Evolutionary conservation across 345 rosid species (phyloP), one percentile per base, ranked within the genome.

Genomic region (Lepidium sativum): DNA sequence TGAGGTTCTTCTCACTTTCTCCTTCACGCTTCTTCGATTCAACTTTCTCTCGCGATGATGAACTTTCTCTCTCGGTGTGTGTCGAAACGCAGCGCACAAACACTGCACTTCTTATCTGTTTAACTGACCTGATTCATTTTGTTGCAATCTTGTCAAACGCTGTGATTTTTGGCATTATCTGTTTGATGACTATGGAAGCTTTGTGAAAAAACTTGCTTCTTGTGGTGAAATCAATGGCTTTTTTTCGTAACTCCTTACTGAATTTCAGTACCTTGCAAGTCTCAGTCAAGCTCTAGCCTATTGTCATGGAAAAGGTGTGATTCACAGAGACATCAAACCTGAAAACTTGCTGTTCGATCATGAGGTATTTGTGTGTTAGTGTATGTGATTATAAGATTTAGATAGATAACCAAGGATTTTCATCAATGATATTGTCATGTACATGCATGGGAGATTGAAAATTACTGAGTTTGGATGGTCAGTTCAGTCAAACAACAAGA

Each of bases 401-500:
- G 14, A 31, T 14, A 4, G 23, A 9, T 3, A 21, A 15, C 6
- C 38, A 9, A 3, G 32, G 51, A 20, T 29, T n/a, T 53, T 44
- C 14, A 38, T 20, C 25, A 14, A 31, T 53, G 2, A 41, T 68
- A 20, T 1, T 33, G 20, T 42, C n/a, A 15, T 67, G 27, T 33
- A 16, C 43, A 27, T 63, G 65, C 65, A 95, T 94, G 99, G 99
- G 21, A 84, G 91, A 39, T 63, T 91, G 73, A 91, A 86, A 79
- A 95, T 95, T 67, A 97, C 92, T 0, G 99, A 91, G 53, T 95
- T 95, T 66, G 96, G 99, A 23, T 88, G 97, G 99, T 88, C 97
- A 8, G 96, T 95, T n/a, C 99, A 95, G 76, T 91, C 99, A 16
- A 81, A 72, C 75, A 76, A 78, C 81, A 95, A 88, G 81, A 86